These are phyloP conservation scores for Pythium myriotylum DNA, from an alignment of 352 stramenopile species.

Conservation along the genomic window DNA sequence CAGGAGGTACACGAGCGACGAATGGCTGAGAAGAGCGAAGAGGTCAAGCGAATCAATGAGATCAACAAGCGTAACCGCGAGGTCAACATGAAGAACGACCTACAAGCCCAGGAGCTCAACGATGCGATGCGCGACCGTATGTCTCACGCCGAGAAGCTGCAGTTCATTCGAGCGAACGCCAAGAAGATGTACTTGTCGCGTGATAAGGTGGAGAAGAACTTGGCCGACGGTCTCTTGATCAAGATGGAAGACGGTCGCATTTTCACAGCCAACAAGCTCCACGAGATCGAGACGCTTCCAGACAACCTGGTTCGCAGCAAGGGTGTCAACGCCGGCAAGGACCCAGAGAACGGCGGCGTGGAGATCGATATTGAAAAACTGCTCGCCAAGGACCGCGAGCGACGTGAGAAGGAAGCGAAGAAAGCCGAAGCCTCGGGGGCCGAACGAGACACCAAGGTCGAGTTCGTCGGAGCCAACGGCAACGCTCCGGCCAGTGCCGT, in stretches of 20 bases:
- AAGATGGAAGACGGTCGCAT: slow-evolving; percentile 72
- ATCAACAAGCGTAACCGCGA: slow-evolving; percentile 86
- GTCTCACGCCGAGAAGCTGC: slow-evolving; percentile 79
- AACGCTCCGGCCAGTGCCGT: slow-evolving; percentile 54
- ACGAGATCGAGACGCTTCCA: slow-evolving; percentile 79
- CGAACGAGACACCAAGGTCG: slow-evolving; percentile 49
- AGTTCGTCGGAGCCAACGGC: slow-evolving; percentile 54
- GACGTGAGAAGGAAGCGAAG: slow-evolving; percentile 47
- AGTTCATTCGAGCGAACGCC: slow-evolving; percentile 83
- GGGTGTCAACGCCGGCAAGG: slow-evolving; percentile 34
- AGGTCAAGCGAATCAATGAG: slow-evolving; percentile 83
- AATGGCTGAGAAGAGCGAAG: slow-evolving; percentile 75
- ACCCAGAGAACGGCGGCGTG: slow-evolving; percentile 32
- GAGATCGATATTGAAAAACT: slow-evolving; percentile 82
- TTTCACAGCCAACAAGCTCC: slow-evolving; percentile 85
- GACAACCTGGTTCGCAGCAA: slow-evolving; percentile 69
- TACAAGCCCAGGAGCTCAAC: slow-evolving; percentile 76
- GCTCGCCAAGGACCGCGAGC: slow-evolving; percentile 69
- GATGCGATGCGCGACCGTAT: slow-evolving; percentile 77
- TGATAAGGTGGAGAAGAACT: slow-evolving; percentile 84
- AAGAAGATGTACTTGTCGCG: slow-evolving; percentile 86
- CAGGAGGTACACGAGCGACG: slow-evolving; percentile 69
- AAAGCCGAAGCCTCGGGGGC: slow-evolving; percentile 30
- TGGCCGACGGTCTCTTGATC: slow-evolving; percentile 75
- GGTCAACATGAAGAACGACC: slow-evolving; percentile 80